Evolutionary conservation across 2,329 filamentous ascomycete genomes (phyloP).

Genomic region (Gnomoniopsis sp.): DNA sequence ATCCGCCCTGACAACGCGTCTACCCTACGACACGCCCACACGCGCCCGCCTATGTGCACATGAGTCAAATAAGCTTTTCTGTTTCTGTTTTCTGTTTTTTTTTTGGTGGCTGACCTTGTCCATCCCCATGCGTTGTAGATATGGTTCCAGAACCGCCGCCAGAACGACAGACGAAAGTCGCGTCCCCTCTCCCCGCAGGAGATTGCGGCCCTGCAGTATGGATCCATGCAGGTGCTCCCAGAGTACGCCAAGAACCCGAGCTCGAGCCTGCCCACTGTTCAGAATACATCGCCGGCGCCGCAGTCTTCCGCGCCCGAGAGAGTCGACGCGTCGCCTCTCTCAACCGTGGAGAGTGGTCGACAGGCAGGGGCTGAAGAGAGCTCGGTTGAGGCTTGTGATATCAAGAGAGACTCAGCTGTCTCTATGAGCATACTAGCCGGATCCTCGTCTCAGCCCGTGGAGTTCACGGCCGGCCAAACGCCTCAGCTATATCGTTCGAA

Average conservation of each 20-base stretch:
- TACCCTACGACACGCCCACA: neutral
- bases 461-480: slow-evolving; percentile 21
- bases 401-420: slow-evolving; percentile 7
- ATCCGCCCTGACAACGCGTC: neutral
- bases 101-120: slow-evolving; percentile 12
- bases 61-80: neutral
- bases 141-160: slow-evolving; percentile 94
- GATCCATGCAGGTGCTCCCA: slow-evolving; percentile 46
- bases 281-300: slow-evolving; percentile 12
- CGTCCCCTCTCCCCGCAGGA: slow-evolving; percentile 78
- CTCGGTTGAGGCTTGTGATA: neutral
- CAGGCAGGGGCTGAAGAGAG: slow-evolving; percentile 7
- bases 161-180: slow-evolving; percentile 88
- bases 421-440: slow-evolving; percentile 2
- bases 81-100: slow-evolving; percentile 4
- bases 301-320: slow-evolving; percentile 1
- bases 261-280: slow-evolving; percentile 7
- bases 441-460: slow-evolving; percentile 23
- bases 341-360: slow-evolving; percentile 1
- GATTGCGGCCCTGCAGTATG: slow-evolving; percentile 58
- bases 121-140: slow-evolving; percentile 56
- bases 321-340: slow-evolving; percentile 8
- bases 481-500: slow-evolving; percentile 26
- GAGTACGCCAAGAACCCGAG: slow-evolving; percentile 34
- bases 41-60: neutral